These are phyloP conservation scores for Aphanocladium album DNA, from an alignment of 2,329 filamentous ascomycete genomes.

Conservation along the genomic window DNA sequence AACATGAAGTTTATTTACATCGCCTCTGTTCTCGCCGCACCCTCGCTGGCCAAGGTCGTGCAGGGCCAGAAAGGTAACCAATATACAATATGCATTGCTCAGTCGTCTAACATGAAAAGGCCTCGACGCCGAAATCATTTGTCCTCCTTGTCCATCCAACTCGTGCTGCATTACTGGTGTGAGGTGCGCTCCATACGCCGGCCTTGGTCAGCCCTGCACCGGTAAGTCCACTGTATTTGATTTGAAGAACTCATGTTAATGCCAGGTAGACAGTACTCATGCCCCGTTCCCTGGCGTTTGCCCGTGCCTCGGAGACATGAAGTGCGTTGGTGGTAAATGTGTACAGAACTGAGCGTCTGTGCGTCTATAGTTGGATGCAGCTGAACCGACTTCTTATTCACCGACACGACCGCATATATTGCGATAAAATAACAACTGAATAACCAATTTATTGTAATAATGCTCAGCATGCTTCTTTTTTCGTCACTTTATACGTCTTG, in stretches of 20 bases:
- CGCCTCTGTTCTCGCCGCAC: neutral
- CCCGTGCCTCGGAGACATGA: neutral
- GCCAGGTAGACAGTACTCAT: neutral
- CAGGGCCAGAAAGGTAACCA: neutral
- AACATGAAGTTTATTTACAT: neutral
- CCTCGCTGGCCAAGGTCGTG: neutral
- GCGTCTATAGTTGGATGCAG: too few relatives aligned
- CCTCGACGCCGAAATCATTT: neutral
- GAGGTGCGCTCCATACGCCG: neutral
- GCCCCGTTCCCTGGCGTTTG: conserved; percentile 5
- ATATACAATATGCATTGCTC: neutral
- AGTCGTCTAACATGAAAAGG: neutral
- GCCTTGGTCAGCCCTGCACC: conserved; percentile 1
- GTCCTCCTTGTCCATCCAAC: neutral
- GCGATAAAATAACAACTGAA: too few relatives aligned
- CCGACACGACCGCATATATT: too few relatives aligned
- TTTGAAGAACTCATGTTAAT: neutral
- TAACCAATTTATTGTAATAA: too few relatives aligned
- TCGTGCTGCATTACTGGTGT: neutral
- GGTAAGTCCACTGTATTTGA: neutral
- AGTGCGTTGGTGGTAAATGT: neutral
- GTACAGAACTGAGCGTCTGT: neutral
- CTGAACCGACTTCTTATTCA: too few relatives aligned
- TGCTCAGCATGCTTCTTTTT: too few relatives aligned
- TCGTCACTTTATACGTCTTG: too few relatives aligned